phyloP scores from a whole-genome alignment of 768 basidiomycete species.

The Trichaptum fuscoviolaceum region DNA sequence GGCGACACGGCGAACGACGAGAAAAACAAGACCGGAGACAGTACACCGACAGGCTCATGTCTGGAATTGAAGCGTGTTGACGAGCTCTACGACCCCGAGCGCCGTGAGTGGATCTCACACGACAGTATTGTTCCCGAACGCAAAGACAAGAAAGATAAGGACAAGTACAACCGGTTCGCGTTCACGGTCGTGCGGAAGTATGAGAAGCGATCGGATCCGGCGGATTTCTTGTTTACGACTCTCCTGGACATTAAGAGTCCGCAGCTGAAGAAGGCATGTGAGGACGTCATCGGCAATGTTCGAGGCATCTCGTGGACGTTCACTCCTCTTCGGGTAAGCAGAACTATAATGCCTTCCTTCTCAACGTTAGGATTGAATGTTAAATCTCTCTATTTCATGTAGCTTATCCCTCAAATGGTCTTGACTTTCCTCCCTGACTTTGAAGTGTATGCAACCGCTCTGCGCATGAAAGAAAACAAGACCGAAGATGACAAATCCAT shows the following conservation, averaged over 20 bases:
- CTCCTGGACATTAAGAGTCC: slow-evolving; percentile 42
- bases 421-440: slow-evolving; percentile 47
- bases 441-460: slow-evolving; percentile 34
- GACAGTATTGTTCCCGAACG: slow-evolving; percentile 6
- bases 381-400: neutral
- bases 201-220: slow-evolving; percentile 12
- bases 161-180: slow-evolving; percentile 19
- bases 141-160: neutral
- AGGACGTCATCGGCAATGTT: slow-evolving; percentile 52
- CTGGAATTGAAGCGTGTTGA: slow-evolving; percentile 21
- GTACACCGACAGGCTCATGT: neutral
- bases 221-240: slow-evolving; percentile 19
- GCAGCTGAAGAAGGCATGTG: slow-evolving; percentile 51
- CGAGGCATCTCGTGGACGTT: slow-evolving; percentile 59
- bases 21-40: neutral
- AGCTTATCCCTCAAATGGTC: slow-evolving; percentile 56
- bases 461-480: slow-evolving; percentile 28
- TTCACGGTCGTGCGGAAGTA: slow-evolving; percentile 23
- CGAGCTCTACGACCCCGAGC: slow-evolving; percentile 18
- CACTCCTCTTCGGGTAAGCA: slow-evolving; percentile 46
- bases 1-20: neutral
- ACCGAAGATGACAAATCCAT: slow-evolving; percentile 37
- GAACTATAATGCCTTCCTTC: neutral
- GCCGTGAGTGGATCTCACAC: slow-evolving; percentile 21
- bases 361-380: neutral